Percentiles rank a stretch among this genome's conserved stretches.
Conservation (phyloP, 2,329 filamentous ascomycete genomes). For the Aspergillus unguis region DNA sequence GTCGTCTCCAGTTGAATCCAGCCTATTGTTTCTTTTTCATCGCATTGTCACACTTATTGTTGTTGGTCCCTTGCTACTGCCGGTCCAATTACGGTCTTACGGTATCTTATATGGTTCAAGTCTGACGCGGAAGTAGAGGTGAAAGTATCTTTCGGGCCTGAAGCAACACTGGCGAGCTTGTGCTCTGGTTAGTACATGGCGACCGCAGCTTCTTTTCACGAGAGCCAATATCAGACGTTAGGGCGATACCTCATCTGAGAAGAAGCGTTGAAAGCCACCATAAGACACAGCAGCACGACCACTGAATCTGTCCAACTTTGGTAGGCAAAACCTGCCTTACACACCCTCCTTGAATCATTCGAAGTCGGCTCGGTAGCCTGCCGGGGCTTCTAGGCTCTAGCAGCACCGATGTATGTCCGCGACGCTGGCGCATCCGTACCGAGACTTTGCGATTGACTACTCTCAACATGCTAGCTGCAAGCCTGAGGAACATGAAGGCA, state of each 20-base stretch:
- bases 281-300: too few relatives aligned
- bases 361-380: constrained; percentile 43
- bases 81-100: constrained; percentile 5
- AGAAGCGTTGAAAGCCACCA: neutral
- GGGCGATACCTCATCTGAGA: constrained; percentile 1
- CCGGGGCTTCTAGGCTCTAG: constrained; percentile 71
- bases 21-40: constrained; percentile 1
- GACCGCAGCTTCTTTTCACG: constrained; percentile 7
- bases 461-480: constrained; percentile 65
- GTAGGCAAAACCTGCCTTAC: neutral
- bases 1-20: constrained; percentile 9
- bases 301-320: too few relatives aligned
- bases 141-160: constrained; percentile 3
- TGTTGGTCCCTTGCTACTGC: neutral
- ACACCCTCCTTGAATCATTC: constrained; percentile 3
- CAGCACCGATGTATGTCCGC: constrained; percentile 68
- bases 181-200: constrained; percentile 12
- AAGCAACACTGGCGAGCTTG: constrained; percentile 4
- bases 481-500: constrained; percentile 62
- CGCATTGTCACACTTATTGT: neutral
- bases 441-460: constrained; percentile 74
- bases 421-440: constrained; percentile 73
- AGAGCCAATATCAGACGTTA: neutral
- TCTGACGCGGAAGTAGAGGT: constrained; percentile 12
- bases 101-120: constrained; percentile 5